Evolutionary conservation across 805 yeast genomes (phyloP), one percentile per base, ranked within the genome.

Genomic region (Candida vaughaniae): DNA sequence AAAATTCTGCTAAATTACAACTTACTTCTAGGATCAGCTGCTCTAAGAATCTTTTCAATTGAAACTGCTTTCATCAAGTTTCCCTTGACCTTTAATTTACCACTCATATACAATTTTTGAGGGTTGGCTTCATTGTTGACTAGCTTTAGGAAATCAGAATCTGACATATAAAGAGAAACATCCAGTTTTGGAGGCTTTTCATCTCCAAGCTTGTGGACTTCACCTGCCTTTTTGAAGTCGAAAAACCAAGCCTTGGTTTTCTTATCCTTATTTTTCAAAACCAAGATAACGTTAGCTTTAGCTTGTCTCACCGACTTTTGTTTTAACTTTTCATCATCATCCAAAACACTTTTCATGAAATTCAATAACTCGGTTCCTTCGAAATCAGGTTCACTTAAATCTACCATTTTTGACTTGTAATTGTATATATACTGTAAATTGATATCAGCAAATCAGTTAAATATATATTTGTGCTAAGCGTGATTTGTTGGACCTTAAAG

Each of bases 41-140:
- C 49, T 66, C 77, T 76, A 56, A 83, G 70, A 29, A 83, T 71
- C 31, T 69, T 66, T 59, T 82, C 88, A 39, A 83, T 73, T 39
- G 74, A 71, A 20, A 86, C 77, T 35, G 93, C 93, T 69, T 85
- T 85, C 87, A 82, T 82, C 58, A 85, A 79, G 61, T 85, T 84
- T 40, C 95, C 95, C 68, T 80, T 83, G 43, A 85, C 80, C 69
- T 84, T 85, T 59, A 85, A 73, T 60, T 80, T 81, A 11, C 95
- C 95, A 45, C 73, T 61, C 80, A 85, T 73, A 60, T 82, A 85
- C 54, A 85, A 70, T 65, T 77, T 80, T 60, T 85, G 93, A 14
- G 91, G 83, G 56, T 80, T 80, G 43, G 85, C 78, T 69, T 84
- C 82, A 35, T 90, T 88, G 41, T 69, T 66, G 33, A 80, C 81